phyloP scores from a whole-genome alignment of 164 flowering plant genomes.

The Chimonanthus praecox region DNA sequence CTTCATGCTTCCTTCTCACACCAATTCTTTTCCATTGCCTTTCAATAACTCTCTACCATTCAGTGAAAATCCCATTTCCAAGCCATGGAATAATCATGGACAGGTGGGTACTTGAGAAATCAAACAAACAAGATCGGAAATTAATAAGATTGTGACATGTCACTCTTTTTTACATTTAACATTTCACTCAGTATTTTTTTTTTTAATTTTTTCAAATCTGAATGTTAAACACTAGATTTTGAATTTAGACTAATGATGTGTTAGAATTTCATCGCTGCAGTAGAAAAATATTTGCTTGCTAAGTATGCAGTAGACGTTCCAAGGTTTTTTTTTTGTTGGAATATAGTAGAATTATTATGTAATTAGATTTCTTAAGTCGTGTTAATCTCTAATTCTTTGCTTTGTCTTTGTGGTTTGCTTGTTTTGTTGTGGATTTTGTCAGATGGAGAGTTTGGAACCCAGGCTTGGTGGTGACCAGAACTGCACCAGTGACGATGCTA shows the following conservation, averaged over 20 bases:
- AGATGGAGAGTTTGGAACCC: conserved; percentile 42
- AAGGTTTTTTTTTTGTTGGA: neutral
- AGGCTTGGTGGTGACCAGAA: conserved; percentile 45
- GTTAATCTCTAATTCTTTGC: neutral
- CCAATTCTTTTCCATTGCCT: conserved; percentile 13
- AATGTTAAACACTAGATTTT: too few relatives aligned
- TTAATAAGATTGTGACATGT: neutral
- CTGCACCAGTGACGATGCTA: conserved; percentile 39
- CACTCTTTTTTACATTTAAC: neutral
- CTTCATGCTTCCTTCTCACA: conserved; percentile 32
- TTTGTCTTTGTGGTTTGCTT: conserved; percentile 3
- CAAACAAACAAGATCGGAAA: neutral
- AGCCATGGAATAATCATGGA: conserved; percentile 29
- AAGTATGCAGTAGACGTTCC: too few relatives aligned
- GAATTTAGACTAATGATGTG: too few relatives aligned
- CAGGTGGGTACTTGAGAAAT: conserved; percentile 21
- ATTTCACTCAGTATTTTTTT: too few relatives aligned
- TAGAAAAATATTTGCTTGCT: too few relatives aligned
- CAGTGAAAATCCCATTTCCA: conserved; percentile 16
- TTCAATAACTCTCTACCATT: conserved; percentile 25
- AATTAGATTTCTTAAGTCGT: neutral
- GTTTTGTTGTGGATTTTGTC: neutral
- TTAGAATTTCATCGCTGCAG: too few relatives aligned
- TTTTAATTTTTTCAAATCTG: too few relatives aligned
- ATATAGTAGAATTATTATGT: neutral